Base-by-base conservation (phyloP, 495 filamentous ascomycete genomes). In the Emericellopsis terricola region DNA sequence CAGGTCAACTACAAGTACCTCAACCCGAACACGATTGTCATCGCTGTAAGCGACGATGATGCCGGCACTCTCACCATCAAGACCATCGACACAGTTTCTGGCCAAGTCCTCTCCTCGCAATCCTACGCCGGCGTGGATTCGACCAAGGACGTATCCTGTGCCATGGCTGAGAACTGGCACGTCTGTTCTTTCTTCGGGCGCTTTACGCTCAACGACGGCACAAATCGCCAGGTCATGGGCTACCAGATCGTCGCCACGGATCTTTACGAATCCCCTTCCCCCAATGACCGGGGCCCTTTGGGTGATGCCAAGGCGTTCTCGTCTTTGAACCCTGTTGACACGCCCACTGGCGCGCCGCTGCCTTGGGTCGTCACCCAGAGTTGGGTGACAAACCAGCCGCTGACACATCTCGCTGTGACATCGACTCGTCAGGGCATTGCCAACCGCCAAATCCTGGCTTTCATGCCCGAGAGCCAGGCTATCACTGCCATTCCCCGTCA, bases 1-100 rank as follows among this genome's bases (percentile, higher is more conserved):
- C 78, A 75, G 1, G 89, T 99, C 27, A 65, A 92, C 39, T 99
- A 96, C 69, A 99, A 99, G 59, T 94, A 94, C 51, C 59, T 99
- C 16, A 89, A 85, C 55, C 76, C 81, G 1, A 94, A 96, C 53
- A 62, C 86, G 4, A 59, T 85, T 5, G 69, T 93, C 0, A 62
- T 94, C 33, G 81, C 81, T 1, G 69, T 83, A 6, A 59, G 74
- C 13, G 58, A 76, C 35, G 65, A 73, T 21, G 53, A 56, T 15
- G 52, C 63, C 1, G 61, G 53, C 4, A 60, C 55, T 0, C 74
- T 77, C 6, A 71, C 71, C 1, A 65, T 94, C 41, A 84, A 91
- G 43, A 64, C 96, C 15, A 58, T 99, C 24, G 86, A 96, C 51
- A 78, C 80, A 2, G 69, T 91, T 6, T 86, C 86, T 14, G 91